Base-by-base conservation (phyloP, 768 basidiomycete species). In the Tubosaeta sp. region DNA sequence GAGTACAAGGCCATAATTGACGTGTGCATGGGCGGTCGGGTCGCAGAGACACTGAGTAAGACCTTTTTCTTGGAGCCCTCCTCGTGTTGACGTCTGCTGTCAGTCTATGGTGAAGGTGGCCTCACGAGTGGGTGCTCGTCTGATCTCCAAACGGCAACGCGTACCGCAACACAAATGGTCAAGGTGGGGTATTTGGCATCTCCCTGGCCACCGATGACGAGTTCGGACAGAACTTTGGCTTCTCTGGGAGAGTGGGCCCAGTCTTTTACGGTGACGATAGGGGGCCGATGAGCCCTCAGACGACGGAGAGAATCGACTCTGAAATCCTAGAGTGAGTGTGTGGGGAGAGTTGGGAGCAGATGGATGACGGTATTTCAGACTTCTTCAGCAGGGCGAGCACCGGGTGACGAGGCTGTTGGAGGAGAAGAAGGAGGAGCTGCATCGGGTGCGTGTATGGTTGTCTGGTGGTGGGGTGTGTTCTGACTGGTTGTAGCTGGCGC, bases 121-220 rank as follows among this genome's bases (percentile, higher is more conserved):
- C 83, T 96, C 36, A 91, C 93, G 16, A 94, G 90, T 56, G 95
- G 95, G 19, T 93, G 92, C 43, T 88, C 87, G 49, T 91, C 88
- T 55, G 94, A 99, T 69, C 81, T 99, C 46, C 74, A 73, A 55
- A 74, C 77, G 39, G 96, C 94, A 5, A 96, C 91, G 4, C 67
- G 76, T 42, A 87, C 84, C 16, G 94, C 94, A 9, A 76, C 81
- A 6, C 71, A 78, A 27, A 96, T 97, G 94, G 92, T 97, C 57
- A 87, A 89, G 78, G 93, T 91, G 66, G 67, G 78, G 58, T 42
- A 4, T 16, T 1, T 32, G 14, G 36, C 9, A 6, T 14, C 44
- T n/a, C 21, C 19, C 4, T n/a, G 21, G 29, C 4, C 27, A 45
- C 45, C 9, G 40, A 36, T 51, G 45, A 50, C 39, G 43, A 27